Evolutionary conservation across 2,329 filamentous ascomycete genomes (phyloP).

Genomic region (Blastomyces emzantsi): DNA sequence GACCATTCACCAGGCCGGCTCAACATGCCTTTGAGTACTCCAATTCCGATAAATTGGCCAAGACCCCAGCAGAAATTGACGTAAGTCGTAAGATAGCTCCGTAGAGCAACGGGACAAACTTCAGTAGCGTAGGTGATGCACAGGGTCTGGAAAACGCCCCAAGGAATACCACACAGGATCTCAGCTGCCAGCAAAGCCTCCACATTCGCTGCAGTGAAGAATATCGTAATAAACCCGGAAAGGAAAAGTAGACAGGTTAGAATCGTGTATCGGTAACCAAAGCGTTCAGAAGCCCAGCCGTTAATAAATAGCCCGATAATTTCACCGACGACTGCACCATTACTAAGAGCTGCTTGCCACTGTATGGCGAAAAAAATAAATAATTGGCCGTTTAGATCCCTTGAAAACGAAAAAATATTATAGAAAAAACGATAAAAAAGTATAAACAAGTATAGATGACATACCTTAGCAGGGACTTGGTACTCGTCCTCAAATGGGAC

Average conservation of each 20-base stretch:
- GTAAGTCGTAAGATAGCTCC: conserved; percentile 40
- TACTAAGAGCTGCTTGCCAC: conserved; percentile 41
- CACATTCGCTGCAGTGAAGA: conserved; percentile 44
- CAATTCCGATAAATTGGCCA: conserved; percentile 44
- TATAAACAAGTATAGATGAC: conserved; percentile 11
- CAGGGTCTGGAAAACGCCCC: conserved; percentile 45
- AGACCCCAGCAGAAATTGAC: conserved; percentile 42
- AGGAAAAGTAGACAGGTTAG: conserved; percentile 40
- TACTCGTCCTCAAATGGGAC: conserved; percentile 27
- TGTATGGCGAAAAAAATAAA: conserved; percentile 17
- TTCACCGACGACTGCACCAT: conserved; percentile 37
- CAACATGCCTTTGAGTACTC: conserved; percentile 43
- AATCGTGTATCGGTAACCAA: conserved; percentile 45
- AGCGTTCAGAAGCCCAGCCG: conserved; percentile 43
- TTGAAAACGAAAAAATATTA: background rate
- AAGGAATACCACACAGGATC: conserved; percentile 44
- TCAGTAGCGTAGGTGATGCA: conserved; percentile 41
- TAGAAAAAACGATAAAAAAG: background rate
- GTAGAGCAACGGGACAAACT: conserved; percentile 39
- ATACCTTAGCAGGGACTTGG: conserved; percentile 33
- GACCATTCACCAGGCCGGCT: conserved; percentile 41
- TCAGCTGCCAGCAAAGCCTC: conserved; percentile 42
- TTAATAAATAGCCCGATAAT: conserved; percentile 46
- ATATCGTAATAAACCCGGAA: conserved; percentile 42
- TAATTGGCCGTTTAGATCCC: conserved; percentile 5